Base-by-base conservation (phyloP, 306 rosid genomes). In the Trifolium dubium region DNA sequence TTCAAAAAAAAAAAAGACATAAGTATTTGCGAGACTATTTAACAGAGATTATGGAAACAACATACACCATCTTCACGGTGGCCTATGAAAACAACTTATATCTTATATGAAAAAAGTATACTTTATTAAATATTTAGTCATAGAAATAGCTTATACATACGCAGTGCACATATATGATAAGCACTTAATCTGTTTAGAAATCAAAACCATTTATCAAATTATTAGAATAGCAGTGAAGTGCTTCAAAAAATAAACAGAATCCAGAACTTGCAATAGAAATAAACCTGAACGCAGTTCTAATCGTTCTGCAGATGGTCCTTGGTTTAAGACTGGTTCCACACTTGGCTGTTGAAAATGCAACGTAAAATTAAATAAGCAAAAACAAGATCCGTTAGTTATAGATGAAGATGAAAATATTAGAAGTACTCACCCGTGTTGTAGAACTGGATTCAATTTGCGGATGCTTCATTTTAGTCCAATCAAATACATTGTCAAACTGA, bases 381-480 rank as follows among this genome's bases (percentile, higher is more conserved):
- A 79, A 75, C 39, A 81, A 83, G 43, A 23, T 23, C 11, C 3
- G 9, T 8, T 39, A 39, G 10, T 39, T 53, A 58, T 29, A 77
- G 23, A 64, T 60, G 77, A 81, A 71, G 34, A 67, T 47, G 61
- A 41, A 54, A 67, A 30, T 19, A 72, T 35, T 49, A 67, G 59
- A 74, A 81, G 77, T 69, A 87, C 96, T 77, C 32, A 91, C 97
- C 49, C 86, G 82, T 51, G 89, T 30, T 81, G 90, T 88, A 35
- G 97, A 91, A 77, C 96, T 83, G 74, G 98, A 93, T 77, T 96
- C 96, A 60, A 85, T 85, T 78, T 88, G 96, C 4, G 93, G 98
- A 84, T 93, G 85, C 8, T 49, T 49, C 55, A n/a, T 14, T 49
- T 5, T 49, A n/a, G 55, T 49, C 19, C 55, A 49, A 49, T 49